Base-by-base conservation (phyloP, 2,329 filamentous ascomycete genomes). In the Tolypocladium tropicale region DNA sequence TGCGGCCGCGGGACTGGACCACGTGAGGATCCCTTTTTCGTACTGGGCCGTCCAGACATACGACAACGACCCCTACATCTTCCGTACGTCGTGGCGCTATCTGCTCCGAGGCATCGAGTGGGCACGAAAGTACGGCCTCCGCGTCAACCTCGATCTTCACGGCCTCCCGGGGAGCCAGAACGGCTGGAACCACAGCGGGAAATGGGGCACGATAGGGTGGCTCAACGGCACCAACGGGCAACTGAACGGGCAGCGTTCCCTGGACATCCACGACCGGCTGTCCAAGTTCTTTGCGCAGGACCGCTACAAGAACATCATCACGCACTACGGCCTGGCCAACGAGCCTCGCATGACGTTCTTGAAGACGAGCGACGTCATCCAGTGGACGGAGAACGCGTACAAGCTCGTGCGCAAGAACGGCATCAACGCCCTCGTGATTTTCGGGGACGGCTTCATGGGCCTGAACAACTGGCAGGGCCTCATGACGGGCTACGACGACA, bases 151-250 rank as follows among this genome's bases (percentile, higher is more conserved):
- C 4, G 94, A 99, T 69, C 75, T 96, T 5, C 94, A 99, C 72
- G 91, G 81, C n/a, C 77, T 94, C 0, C 93, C 93, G 0, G 94
- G 94, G 0, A 93, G 88, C 58, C 94, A 97, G 67, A 99, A 99
- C 65, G 94, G 94, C 2, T 97, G 93, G 93, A 96, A 96, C 65
- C 94, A 99, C 71, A 95, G 89, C 63, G 94, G 94, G 0, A 83
- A 85, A 11, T 86, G 88, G 68, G 93, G 94, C 1, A 59, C 73
- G 1, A 93, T 97, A 60, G 80, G 83, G 30, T 99, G 94, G 94
- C 75, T 97, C 41, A 94, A 94, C 64, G 94, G 94, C n/a, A 87
- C 89, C 0, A 78, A 96, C 65, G 93, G 94, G 12, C 77, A 80
- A 1, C 70, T 84, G 16, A 96, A 96, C 68, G 86, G 80, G 0